Conservation (phyloP, 257 asterid genomes). For the Gynochthodes officinalis region DNA sequence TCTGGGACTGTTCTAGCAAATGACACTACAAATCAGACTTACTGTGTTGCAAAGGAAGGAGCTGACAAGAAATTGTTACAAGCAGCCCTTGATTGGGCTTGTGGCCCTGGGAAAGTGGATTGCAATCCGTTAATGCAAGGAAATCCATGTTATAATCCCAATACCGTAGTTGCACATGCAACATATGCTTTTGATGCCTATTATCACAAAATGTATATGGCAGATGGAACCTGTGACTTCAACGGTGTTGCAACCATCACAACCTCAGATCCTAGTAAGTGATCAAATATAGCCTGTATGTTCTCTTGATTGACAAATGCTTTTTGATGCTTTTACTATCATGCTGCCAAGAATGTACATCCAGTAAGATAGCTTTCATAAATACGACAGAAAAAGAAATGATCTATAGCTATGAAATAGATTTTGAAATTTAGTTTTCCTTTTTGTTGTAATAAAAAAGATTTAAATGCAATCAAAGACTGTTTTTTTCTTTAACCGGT, state of each 20-base stretch:
- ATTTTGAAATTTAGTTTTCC: not conserved
- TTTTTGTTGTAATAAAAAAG: too few relatives aligned
- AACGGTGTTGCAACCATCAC: slow-evolving; percentile 85
- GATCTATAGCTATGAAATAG: not conserved
- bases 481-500: not conserved
- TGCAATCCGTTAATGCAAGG: slow-evolving; percentile 72
- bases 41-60: slow-evolving; percentile 68
- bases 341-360: not conserved
- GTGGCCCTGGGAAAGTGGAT: slow-evolving; percentile 90
- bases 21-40: slow-evolving; percentile 80
- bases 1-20: slow-evolving; percentile 82
- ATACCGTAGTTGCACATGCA: slow-evolving; percentile 66
- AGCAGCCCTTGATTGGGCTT: slow-evolving; percentile 93
- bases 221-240: slow-evolving; percentile 76
- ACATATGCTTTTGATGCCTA: slow-evolving; percentile 90
- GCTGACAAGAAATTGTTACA: slow-evolving; percentile 77
- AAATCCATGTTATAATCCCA: slow-evolving; percentile 73
- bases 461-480: not conserved
- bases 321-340: not conserved
- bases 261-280: slow-evolving; percentile 81
- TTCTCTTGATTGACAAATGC: not conserved
- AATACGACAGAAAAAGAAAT: not conserved
- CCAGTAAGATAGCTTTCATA: not conserved
- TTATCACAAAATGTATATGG: slow-evolving; percentile 70
- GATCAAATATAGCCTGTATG: not conserved